phyloP scores from a whole-genome alignment of 139 green algal species.

The Tetradesmus obliquus region DNA sequence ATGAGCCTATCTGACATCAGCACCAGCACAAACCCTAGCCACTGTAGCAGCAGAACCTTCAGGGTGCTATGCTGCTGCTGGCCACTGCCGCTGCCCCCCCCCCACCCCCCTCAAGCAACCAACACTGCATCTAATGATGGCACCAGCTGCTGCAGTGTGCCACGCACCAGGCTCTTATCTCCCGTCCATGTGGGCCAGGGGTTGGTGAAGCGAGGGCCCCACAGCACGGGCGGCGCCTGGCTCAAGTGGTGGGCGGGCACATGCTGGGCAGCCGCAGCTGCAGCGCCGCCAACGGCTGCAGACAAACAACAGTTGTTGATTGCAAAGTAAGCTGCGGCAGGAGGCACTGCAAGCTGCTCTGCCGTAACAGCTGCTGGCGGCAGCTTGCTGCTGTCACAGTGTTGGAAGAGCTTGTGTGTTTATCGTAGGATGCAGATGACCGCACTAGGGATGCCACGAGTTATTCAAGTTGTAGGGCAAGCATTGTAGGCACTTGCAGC shows the following conservation, averaged over 20 bases:
- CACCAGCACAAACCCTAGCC: too few relatives aligned
- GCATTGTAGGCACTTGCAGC: too few relatives aligned
- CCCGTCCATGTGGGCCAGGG: slow-evolving; percentile 48
- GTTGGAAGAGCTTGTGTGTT: neutral
- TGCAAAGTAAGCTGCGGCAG: neutral
- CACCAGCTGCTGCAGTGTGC: neutral
- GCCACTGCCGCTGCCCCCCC: too few relatives aligned
- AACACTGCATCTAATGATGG: too few relatives aligned
- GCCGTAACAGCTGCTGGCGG: neutral
- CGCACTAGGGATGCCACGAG: too few relatives aligned
- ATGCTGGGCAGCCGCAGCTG: neutral
- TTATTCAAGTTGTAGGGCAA: too few relatives aligned
- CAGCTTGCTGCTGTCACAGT: neutral
- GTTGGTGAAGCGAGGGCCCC: slow-evolving; percentile 26
- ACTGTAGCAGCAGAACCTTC: too few relatives aligned
- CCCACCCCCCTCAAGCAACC: too few relatives aligned
- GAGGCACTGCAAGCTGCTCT: neutral
- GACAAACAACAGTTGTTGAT: neutral
- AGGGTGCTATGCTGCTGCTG: too few relatives aligned
- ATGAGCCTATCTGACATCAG: too few relatives aligned
- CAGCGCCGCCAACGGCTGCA: neutral
- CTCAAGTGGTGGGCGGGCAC: slow-evolving; percentile 21
- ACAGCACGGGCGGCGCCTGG: neutral
- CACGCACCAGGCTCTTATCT: slow-evolving; percentile 5
- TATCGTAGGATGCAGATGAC: too few relatives aligned